Evolutionary conservation across 164 flowering plant genomes (phyloP).

Genomic region (Vitis rotundifolia): DNA sequence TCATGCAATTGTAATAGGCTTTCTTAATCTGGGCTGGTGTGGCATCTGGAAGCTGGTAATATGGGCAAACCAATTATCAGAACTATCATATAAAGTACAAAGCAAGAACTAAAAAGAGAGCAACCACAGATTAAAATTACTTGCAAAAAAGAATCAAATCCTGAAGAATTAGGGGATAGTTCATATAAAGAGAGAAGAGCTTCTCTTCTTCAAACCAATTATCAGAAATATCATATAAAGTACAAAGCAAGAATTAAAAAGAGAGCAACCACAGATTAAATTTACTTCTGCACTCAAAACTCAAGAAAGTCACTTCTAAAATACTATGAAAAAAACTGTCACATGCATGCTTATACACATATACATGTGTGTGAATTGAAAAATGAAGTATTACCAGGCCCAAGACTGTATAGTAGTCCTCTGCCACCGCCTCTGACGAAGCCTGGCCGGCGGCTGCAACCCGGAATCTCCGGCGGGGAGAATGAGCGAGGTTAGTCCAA

Average conservation of each 20-base stretch:
- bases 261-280: too few species aligned
- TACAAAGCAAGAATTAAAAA: too few species aligned
- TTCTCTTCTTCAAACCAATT: too few species aligned
- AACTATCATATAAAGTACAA: neutral
- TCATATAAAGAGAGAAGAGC: too few species aligned
- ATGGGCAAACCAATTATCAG: slow-evolving; percentile 4
- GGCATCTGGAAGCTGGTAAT: slow-evolving; percentile 85
- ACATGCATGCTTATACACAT: neutral
- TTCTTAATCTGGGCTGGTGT: slow-evolving; percentile 84
- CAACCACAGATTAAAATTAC: neutral
- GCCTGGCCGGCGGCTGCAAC: slow-evolving; percentile 46
- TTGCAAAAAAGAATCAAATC: too few species aligned
- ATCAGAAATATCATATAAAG: too few species aligned
- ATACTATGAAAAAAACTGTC: too few species aligned
- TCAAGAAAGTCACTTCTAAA: too few species aligned
- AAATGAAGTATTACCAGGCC: slow-evolving; percentile 57
- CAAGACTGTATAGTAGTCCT: slow-evolving; percentile 79
- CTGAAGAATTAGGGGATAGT: too few species aligned
- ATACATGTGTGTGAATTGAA: neutral
- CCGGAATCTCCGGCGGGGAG: slow-evolving; percentile 23
- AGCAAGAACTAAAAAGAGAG: neutral
- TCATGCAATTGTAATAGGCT: slow-evolving; percentile 94
- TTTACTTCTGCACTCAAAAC: too few species aligned
- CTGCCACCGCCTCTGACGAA: slow-evolving; percentile 42
- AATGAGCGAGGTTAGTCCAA: too few species aligned